These are phyloP conservation scores for Staphylotrichum tortipilum DNA, from an alignment of 495 filamentous ascomycete genomes.

Conservation along the genomic window DNA sequence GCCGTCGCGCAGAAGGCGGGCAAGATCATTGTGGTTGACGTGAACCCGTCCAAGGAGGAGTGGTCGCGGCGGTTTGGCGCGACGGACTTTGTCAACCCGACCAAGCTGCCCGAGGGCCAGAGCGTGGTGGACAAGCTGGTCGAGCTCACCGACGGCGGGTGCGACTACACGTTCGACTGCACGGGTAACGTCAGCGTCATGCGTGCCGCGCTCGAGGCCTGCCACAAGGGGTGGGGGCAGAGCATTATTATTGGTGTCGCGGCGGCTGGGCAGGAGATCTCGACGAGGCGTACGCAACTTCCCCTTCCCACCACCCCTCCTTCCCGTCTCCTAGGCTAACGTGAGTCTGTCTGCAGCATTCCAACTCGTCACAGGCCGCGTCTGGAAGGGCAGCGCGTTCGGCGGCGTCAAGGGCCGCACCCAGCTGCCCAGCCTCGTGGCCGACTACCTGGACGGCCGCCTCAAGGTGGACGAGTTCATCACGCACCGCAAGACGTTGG, in stretches of 20 bases:
- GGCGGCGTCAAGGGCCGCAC: slow-evolving; percentile 95
- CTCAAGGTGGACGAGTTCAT: slow-evolving; percentile 99
- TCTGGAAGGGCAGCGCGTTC: slow-evolving; percentile 97
- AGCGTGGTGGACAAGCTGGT: slow-evolving; percentile 83
- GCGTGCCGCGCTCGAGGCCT: slow-evolving; percentile 91
- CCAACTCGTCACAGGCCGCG: slow-evolving; percentile 94
- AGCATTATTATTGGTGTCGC: slow-evolving; percentile 97
- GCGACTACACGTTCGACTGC: slow-evolving; percentile 99
- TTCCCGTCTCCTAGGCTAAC: too few species aligned
- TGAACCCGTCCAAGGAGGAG: slow-evolving; percentile 84
- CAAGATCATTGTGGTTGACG: slow-evolving; percentile 91
- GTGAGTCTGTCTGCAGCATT: slow-evolving; percentile 54
- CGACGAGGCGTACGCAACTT: slow-evolving; percentile 72
- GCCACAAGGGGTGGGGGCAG: slow-evolving; percentile 99
- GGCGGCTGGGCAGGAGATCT: slow-evolving; percentile 94
- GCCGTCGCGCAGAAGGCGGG: slow-evolving; percentile 78
- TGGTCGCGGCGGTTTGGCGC: slow-evolving; percentile 93
- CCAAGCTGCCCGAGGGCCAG: slow-evolving; percentile 59
- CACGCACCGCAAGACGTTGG: slow-evolving; percentile 79
- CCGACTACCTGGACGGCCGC: slow-evolving; percentile 79
- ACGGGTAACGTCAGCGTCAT: slow-evolving; percentile 95
- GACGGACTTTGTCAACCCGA: slow-evolving; percentile 94
- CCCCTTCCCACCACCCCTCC: slow-evolving; percentile 10
- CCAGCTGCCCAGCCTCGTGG: slow-evolving; percentile 80
- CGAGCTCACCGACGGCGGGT: slow-evolving; percentile 98